Evolutionary conservation across 1,139 yeast species (phyloP), one percentile per base, ranked within the genome.

Genomic region (Pichia sp.): DNA sequence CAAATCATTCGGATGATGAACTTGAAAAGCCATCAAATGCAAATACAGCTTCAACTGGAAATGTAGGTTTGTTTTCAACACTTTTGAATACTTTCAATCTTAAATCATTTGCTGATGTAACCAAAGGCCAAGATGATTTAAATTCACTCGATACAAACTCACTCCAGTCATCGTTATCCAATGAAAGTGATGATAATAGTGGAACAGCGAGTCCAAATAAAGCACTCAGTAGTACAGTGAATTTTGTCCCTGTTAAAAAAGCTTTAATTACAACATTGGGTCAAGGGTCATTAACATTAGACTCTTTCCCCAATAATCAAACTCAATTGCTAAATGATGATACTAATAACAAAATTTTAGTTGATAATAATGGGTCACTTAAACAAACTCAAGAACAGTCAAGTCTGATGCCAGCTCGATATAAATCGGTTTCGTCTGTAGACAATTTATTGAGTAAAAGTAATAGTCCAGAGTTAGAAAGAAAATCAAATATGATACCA

Each of bases 201-300:
- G 47, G 28, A 13, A 44, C 36, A 1, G 16, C 18, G 5, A 31
- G 27, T 14, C 42, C 31, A 10, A 42, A 47, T 29, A 51, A 38
- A 10, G 49, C 63, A 1, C 52, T 53, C 0, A 60, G 56, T 0
- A 60, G 55, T 18, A 52, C 67, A 25, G 76, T 79, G 22, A 80
- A 75, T 48, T 86, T 87, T 60, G 79, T 76, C 57, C 81, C 91
- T 0, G 67, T 85, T 1, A 71, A 83, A 43, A 74, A 78, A 55
- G 72, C 81, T 39, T 77, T 86, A 0, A 64, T 84, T 28, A 74
- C 77, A 39, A 81, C 95, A 0, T 66, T 88, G 58, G 96, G 96
- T 1, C 73, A 76, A 52, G 96, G 96, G 1, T 81, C 82, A 54
- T 71, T 89, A 50, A 74, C 84, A 0, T 69, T 89, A 19, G 84